These are phyloP conservation scores for Lecanicillium sp. DNA, from an alignment of 2,329 filamentous ascomycete genomes.

Conservation along the genomic window DNA sequence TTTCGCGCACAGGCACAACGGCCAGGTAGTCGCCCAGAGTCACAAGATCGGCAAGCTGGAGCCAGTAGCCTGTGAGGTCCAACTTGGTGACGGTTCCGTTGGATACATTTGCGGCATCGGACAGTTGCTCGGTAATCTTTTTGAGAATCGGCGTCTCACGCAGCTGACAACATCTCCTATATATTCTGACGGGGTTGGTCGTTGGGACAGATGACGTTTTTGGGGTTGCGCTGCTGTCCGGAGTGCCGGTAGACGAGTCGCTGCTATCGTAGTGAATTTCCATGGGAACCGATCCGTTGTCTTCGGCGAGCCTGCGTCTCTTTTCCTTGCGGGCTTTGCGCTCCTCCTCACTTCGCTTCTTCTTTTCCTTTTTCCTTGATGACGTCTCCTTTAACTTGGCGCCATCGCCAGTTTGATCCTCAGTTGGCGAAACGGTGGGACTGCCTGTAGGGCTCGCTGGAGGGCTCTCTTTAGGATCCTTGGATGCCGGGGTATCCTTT, in stretches of 20 bases:
- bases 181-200: conserved; percentile 85
- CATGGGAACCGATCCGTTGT: conserved; percentile 78
- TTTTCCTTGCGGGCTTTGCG: conserved; percentile 87
- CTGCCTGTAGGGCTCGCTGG: conserved; percentile 7
- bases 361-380: conserved; percentile 88
- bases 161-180: conserved; percentile 87
- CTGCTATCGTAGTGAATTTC: conserved; percentile 69
- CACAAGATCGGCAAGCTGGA: conserved; percentile 74
- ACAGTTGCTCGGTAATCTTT: conserved; percentile 83
- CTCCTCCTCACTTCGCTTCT: conserved; percentile 89
- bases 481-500: no score
- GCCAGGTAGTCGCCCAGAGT: conserved; percentile 92
- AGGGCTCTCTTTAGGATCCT: not conserved
- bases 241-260: conserved; percentile 39
- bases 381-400: conserved; percentile 20
- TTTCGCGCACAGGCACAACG: conserved; percentile 79
- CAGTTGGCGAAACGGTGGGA: conserved; percentile 8
- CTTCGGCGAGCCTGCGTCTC: conserved; percentile 74
- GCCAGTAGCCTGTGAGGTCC: conserved; percentile 74
- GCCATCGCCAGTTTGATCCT: conserved; percentile 29
- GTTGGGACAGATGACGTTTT: conserved; percentile 51
- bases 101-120: conserved; percentile 57
- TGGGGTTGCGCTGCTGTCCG: conserved; percentile 13
- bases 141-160: conserved; percentile 89
- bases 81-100: conserved; percentile 73